Base-by-base conservation (phyloP, 164 flowering plant species). In the Vitis riparia region DNA sequence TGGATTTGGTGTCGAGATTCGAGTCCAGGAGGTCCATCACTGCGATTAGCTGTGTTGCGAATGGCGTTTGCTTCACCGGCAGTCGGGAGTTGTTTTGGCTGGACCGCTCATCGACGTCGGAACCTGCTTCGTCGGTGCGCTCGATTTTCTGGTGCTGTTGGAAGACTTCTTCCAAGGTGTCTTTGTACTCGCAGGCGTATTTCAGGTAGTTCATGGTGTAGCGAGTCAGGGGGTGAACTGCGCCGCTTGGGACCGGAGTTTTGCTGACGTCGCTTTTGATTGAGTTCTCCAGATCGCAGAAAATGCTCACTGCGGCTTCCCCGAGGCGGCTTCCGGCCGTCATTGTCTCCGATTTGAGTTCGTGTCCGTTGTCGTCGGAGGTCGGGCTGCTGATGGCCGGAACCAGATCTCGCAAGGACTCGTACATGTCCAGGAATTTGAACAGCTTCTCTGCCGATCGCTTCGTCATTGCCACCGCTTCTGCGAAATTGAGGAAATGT, bases 151-250 rank as follows among this genome's bases (percentile, higher is more conserved):
- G 75, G 55, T 82, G 85, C 12, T 78, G 79, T 3, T 66, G 62
- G 79, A 92, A 92, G 2, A 90, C 81, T 60, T 89, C 79, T 51
- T 88, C 91, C 48, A 92, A 59, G 0, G 96, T 88, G 44, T 83
- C 87, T 27, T 82, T 88, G 75, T 88, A 92, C 76, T 90, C 97
- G 63, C 94, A 85, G 0, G 92, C 84, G 62, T 79, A 82, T 55
- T 83, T 86, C 2, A 94, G 74, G 59, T 86, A 94, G 70, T 94
- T 94, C 89, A 94, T 86, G 1, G 81, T 86, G 89, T 89, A 94
- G 11, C 97, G 86, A 2, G 97, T 89, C 29, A 92, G 62, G 0
- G 99, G 99, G 59, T 95, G 99, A 29, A 93, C 92, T 0, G 91
- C 92, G 0, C 99, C 99, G 8, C 89, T 80, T 0, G 99, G 89